A percentile compares a stretch with the other conserved stretches of the same genome.
Evolutionary conservation across 1,284 basidiomycete genomes (phyloP).

Genomic region (Apiotrichum mycotoxinovorans): DNA sequence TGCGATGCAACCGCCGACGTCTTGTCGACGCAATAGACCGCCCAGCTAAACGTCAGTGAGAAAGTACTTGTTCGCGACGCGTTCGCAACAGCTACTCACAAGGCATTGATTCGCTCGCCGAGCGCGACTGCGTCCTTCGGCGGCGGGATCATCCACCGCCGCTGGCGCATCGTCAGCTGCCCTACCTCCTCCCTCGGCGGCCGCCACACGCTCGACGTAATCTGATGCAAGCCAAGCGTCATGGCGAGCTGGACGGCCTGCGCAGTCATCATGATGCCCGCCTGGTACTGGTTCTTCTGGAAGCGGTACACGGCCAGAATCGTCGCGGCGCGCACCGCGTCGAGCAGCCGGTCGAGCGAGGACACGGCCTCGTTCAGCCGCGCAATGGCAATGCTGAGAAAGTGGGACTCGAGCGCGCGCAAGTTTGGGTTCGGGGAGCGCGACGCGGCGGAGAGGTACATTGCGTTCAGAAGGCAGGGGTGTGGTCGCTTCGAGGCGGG

Average conservation of each 20-base stretch:
- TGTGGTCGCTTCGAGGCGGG: constrained; percentile 37
- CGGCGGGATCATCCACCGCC: constrained; percentile 29
- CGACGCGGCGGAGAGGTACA: constrained; percentile 38
- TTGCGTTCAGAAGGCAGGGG: constrained; percentile 40
- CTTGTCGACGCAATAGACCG: constrained; percentile 33
- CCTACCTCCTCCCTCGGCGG: constrained; percentile 12
- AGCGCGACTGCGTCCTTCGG: constrained; percentile 36
- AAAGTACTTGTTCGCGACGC: too few relatives aligned
- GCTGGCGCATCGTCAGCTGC: constrained; percentile 30
- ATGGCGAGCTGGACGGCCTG: constrained; percentile 47
- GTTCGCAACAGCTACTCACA: constrained; percentile 27
- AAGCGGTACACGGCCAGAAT: constrained; percentile 40
- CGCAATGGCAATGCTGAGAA: constrained; percentile 29
- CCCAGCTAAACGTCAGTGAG: constrained; percentile 33
- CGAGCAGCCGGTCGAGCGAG: constrained; percentile 31
- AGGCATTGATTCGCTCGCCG: constrained; percentile 43
- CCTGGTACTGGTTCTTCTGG: constrained; percentile 34
- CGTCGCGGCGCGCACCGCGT: constrained; percentile 36
- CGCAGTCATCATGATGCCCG: constrained; percentile 38
- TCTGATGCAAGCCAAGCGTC: constrained; percentile 44
- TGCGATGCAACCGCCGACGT: constrained; percentile 31
- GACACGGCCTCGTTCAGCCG: constrained; percentile 32
- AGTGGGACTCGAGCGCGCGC: constrained; percentile 33
- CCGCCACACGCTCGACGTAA: constrained; percentile 29
- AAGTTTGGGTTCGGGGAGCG: constrained; percentile 33